phyloP scores from a whole-genome alignment of 1,139 yeast genomes.

The Sugiyamaella pinicola region DNA sequence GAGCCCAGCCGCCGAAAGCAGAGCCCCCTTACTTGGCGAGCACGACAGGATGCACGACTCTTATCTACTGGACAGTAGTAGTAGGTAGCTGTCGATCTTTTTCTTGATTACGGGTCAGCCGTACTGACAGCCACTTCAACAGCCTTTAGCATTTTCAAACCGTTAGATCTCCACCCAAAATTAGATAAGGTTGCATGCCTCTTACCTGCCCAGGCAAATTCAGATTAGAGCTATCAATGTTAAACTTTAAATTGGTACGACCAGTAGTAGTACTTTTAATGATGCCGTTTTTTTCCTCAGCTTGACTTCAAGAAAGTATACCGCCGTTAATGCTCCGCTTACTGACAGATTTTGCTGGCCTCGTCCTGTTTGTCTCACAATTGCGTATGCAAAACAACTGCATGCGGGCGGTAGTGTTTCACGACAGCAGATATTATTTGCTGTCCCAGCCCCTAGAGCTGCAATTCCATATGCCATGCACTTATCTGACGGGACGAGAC shows the following conservation, averaged over 20 bases:
- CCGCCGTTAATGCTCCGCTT: too few species aligned
- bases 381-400: neutral
- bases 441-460: neutral
- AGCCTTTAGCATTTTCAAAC: neutral
- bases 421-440: neutral
- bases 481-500: neutral
- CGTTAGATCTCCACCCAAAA: neutral
- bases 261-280: too few species aligned
- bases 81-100: too few species aligned
- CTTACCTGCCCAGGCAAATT: neutral
- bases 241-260: neutral
- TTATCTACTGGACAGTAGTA: too few species aligned
- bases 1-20: too few species aligned
- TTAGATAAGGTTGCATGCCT: constrained; percentile 9
- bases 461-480: neutral
- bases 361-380: neutral
- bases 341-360: neutral
- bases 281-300: too few species aligned
- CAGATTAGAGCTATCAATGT: neutral
- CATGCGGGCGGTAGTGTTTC: neutral
- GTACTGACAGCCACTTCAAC: too few species aligned
- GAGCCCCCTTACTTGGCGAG: too few species aligned
- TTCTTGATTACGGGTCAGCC: neutral
- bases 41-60: too few species aligned
- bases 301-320: neutral